A percentile compares a stretch with the other conserved stretches of the same genome.
These are phyloP conservation scores for Cyclotella baltica DNA, from an alignment of 108 stramenopile genomes.

Conservation along the genomic window DNA sequence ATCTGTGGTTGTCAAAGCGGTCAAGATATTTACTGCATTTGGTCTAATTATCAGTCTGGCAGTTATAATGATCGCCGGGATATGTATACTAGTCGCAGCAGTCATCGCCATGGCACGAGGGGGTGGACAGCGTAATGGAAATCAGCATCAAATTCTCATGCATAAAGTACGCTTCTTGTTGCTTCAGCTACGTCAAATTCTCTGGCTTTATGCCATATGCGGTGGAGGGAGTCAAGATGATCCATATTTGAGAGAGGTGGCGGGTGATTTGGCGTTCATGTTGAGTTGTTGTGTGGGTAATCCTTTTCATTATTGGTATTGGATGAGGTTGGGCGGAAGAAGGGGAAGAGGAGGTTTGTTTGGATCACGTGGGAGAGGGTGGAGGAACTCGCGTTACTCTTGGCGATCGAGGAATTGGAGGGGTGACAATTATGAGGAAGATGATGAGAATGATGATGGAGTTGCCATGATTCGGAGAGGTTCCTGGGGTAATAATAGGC, in stretches of 20 bases:
- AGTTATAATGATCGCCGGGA: constrained; percentile 69
- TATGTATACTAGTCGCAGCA: constrained; percentile 75
- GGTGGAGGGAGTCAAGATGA: constrained; percentile 67
- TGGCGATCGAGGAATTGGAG: constrained; percentile 10
- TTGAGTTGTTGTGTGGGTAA: constrained; percentile 74
- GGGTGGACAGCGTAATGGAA: constrained; percentile 47
- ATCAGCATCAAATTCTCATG: constrained; percentile 44
- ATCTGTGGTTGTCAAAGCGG: constrained; percentile 43
- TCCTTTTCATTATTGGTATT: constrained; percentile 72
- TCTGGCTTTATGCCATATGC: constrained; percentile 87
- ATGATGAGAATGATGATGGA: constrained; percentile 21
- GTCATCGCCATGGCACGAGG: constrained; percentile 74
- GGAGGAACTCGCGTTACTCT: constrained; percentile 1
- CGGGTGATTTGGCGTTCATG: constrained; percentile 73
- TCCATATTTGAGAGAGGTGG: constrained; percentile 81
- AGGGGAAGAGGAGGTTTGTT: constrained; percentile 39
- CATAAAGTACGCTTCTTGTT: constrained; percentile 64
- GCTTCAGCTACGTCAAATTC: constrained; percentile 73
- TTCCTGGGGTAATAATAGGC: constrained; percentile 41
- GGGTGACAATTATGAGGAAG: not conserved
- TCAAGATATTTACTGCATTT: constrained; percentile 82
- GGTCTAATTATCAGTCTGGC: constrained; percentile 79
- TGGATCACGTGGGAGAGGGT: constrained; percentile 49
- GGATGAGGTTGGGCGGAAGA: constrained; percentile 66
- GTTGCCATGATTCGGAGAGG: constrained; percentile 52